phyloP scores from a whole-genome alignment of 2,329 filamentous ascomycete genomes.

The Blastomyces gilchristii region DNA sequence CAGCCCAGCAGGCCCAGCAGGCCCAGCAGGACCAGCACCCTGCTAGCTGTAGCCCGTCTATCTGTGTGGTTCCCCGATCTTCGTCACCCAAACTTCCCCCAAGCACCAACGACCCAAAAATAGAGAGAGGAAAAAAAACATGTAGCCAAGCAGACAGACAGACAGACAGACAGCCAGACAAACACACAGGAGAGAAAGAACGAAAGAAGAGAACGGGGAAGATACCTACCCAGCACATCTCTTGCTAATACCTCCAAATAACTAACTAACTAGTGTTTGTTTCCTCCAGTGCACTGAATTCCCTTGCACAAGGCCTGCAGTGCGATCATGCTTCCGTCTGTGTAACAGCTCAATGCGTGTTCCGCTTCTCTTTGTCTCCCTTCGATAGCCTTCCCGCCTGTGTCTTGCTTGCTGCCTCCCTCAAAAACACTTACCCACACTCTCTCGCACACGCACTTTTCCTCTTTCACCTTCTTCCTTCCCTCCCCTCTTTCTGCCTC shows the following conservation, averaged over 20 bases:
- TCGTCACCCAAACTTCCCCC: slow-evolving; percentile 2
- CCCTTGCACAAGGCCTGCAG: slow-evolving; percentile 8
- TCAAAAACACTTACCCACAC: slow-evolving; percentile 9
- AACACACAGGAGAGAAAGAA: neutral
- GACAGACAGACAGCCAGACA: neutral
- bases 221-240: neutral
- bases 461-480: slow-evolving; percentile 15
- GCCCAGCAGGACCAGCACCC: neutral
- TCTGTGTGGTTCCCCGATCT: slow-evolving; percentile 4
- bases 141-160: neutral
- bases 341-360: slow-evolving; percentile 18
- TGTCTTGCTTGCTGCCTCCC: slow-evolving; percentile 5
- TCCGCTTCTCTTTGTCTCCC: slow-evolving; percentile 20
- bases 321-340: slow-evolving; percentile 20
- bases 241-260: neutral
- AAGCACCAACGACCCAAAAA: neutral
- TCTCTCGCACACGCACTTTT: slow-evolving; percentile 6
- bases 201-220: neutral
- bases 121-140: neutral
- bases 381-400: slow-evolving; percentile 17
- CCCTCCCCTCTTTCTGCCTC: slow-evolving; percentile 9
- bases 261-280: slow-evolving; percentile 1
- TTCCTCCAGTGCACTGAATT: slow-evolving; percentile 1
- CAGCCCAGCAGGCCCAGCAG: neutral
- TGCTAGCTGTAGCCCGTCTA: neutral